Evolutionary conservation across 805 yeast genomes (phyloP), one percentile per base, ranked within the genome.

Genomic region (Spencermartinsiella europaea): DNA sequence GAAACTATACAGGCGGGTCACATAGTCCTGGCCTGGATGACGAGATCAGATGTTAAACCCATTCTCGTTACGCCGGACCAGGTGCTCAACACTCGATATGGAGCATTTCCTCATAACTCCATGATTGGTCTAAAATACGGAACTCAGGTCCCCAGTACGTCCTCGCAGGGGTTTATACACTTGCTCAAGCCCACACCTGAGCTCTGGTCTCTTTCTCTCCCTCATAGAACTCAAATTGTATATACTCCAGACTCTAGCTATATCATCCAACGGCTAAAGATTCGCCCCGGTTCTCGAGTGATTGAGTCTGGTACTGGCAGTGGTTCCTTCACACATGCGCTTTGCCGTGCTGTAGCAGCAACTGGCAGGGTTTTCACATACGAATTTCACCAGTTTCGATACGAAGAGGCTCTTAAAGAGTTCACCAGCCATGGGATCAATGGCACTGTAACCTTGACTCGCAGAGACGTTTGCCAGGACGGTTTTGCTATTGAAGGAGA

Each of bases 231-330:
- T 0, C 99, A 93, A 69, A 93, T 93, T 54, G 98, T 93, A 1
- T 93, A 93, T 63, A 85, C 97, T 0, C 95, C 95, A 7, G 99
- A 93, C 64, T 85, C 96, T 2, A 79, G 95, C 22, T 93, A 87
- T 59, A 89, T 93, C 45, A 77, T 86, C 52, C 96, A 91, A 63
- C 70, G 96, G 57, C 69, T 93, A 52, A 75, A 79, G 38, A 81
- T 93, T 45, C 71, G 77, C 16, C 79, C 86, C 12, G 90, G 91
- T 1, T 75, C 88, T 0, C 69, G 79, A 48, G 95, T 93, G 10
- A 83, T 93, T 40, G 99, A 93, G 68, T 96, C 98, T 0, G 99
- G 99, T 33, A 93, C 99, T 0, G 99, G 99, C 0, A 85, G 96
- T 4, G 99, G 95, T 0, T 88, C 96, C 1, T 87, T 93, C 60